A percentile compares a stretch with the other conserved stretches of the same genome.
phyloP scores from a whole-genome alignment of 2,329 filamentous ascomycete genomes.

The Penicillium sp. region DNA sequence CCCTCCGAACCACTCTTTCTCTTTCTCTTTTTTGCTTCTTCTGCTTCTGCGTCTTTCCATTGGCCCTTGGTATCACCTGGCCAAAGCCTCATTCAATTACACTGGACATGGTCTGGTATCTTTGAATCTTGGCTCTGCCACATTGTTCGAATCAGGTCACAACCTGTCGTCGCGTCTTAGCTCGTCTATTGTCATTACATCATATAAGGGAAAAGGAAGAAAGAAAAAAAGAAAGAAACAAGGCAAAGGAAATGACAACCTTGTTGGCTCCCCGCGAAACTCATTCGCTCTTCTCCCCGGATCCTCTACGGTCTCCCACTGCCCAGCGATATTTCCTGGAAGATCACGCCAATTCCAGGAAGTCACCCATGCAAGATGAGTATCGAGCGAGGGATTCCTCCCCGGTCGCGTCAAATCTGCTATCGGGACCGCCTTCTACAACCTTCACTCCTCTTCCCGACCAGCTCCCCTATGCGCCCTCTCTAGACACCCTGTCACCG shows the following conservation, averaged over 20 bases:
- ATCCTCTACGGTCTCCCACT: constrained; percentile 32
- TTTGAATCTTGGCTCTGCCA: not conserved
- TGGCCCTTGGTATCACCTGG: not conserved
- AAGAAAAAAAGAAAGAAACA: too few species aligned
- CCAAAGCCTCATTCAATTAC: not conserved
- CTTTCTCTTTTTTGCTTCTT: not conserved
- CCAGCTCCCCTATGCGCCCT: constrained; percentile 36
- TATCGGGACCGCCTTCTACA: constrained; percentile 41
- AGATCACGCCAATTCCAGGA: constrained; percentile 22
- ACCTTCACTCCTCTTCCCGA: constrained; percentile 33
- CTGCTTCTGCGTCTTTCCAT: not conserved
- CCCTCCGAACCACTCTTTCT: not conserved
- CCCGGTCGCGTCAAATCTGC: constrained; percentile 30
- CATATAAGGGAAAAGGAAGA: not conserved
- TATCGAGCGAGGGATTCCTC: constrained; percentile 24
- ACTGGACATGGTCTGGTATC: not conserved
- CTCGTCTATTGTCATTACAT: not conserved
- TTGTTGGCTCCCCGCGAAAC: constrained; percentile 33
- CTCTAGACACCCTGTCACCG: constrained; percentile 39
- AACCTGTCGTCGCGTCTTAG: too few species aligned
- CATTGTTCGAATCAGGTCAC: not conserved
- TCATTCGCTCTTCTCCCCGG: constrained; percentile 33
- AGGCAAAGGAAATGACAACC: constrained; percentile 34
- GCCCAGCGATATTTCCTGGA: constrained; percentile 36
- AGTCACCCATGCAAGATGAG: constrained; percentile 30